These are phyloP conservation scores for Pisolithus thermaeus DNA, from an alignment of 1,284 basidiomycete genomes.

Conservation along the genomic window DNA sequence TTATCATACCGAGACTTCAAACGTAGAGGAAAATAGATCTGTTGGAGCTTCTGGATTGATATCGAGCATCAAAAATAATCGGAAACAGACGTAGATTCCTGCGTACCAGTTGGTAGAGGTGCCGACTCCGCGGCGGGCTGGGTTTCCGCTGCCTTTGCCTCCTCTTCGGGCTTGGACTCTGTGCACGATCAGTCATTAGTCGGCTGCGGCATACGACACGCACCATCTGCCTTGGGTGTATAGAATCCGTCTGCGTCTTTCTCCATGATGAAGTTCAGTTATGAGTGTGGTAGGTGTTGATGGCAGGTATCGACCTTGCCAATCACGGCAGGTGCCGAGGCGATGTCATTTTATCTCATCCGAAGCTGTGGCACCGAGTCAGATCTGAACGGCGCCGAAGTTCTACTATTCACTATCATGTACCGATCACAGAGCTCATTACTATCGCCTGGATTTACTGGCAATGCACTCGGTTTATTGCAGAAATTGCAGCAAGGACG, in stretches of 20 bases:
- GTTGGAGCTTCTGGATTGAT: constrained; percentile 23
- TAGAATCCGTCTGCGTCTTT: constrained; percentile 76
- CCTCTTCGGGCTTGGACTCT: constrained; percentile 21
- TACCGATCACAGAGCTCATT: constrained; percentile 2
- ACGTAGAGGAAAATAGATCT: constrained; percentile 67
- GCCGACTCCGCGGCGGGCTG: constrained; percentile 13
- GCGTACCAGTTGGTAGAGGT: constrained; percentile 19
- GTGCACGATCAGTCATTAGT: constrained; percentile 14
- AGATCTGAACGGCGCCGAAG: background rate
- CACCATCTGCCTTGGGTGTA: constrained; percentile 36
- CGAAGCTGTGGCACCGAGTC: background rate
- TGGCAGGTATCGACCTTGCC: constrained; percentile 1
- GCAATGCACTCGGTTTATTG: constrained; percentile 30
- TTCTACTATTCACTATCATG: constrained; percentile 10
- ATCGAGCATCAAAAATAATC: background rate
- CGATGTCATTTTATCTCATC: constrained; percentile 21
- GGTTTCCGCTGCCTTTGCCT: constrained; percentile 17
- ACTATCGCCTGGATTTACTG: constrained; percentile 19
- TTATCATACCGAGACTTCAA: constrained; percentile 61
- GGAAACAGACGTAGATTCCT: background rate
- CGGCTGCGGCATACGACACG: background rate
- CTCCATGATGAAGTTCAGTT: constrained; percentile 35
- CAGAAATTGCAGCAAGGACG: constrained; percentile 41
- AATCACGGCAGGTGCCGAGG: constrained; percentile 7
- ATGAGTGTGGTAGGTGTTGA: constrained; percentile 6